Percentiles rank a stretch among this genome's conserved stretches.
Evolutionary conservation across 202 grass and related monocot species (phyloP).

Genomic region (Saccharum hybrid): DNA sequence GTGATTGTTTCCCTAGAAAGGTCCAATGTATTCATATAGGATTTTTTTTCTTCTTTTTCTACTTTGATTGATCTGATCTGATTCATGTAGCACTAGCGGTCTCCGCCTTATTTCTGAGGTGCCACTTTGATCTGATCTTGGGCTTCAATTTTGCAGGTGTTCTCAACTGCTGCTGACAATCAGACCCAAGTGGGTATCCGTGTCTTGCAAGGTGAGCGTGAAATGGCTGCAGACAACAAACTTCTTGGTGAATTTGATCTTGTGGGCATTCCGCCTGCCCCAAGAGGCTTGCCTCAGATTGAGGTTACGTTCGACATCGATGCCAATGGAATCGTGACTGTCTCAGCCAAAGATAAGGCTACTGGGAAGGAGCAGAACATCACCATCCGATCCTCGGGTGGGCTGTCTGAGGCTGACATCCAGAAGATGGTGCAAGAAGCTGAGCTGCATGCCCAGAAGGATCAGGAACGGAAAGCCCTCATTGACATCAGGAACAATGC

Average conservation of each 20-base stretch:
- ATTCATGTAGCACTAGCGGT: neutral
- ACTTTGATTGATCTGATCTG: neutral
- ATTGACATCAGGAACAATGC: slow-evolving; percentile 71
- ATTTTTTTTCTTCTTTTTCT: neutral
- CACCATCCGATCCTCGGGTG: slow-evolving; percentile 72
- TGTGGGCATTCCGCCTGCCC: slow-evolving; percentile 70
- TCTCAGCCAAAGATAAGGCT: slow-evolving; percentile 75
- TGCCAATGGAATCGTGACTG: slow-evolving; percentile 70
- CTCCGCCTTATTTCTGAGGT: neutral
- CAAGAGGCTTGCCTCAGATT: slow-evolving; percentile 69
- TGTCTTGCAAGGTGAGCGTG: slow-evolving; percentile 76
- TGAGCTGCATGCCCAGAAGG: slow-evolving; percentile 72
- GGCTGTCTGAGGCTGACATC: slow-evolving; percentile 67
- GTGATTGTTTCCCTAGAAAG: neutral
- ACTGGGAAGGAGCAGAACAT: slow-evolving; percentile 75
- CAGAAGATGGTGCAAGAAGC: slow-evolving; percentile 78
- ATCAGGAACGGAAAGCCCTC: slow-evolving; percentile 70
- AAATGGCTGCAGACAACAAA: slow-evolving; percentile 76
- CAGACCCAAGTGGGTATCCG: slow-evolving; percentile 78
- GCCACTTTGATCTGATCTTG: slow-evolving; percentile 3
- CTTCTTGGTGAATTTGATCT: slow-evolving; percentile 75
- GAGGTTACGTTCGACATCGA: slow-evolving; percentile 81
- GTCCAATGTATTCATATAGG: neutral
- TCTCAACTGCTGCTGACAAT: slow-evolving; percentile 77
- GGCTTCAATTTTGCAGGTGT: slow-evolving; percentile 42